Percentiles rank a stretch among this genome's conserved stretches.
phyloP scores from a whole-genome alignment of 768 basidiomycete genomes.

The Lactarius trivialis region DNA sequence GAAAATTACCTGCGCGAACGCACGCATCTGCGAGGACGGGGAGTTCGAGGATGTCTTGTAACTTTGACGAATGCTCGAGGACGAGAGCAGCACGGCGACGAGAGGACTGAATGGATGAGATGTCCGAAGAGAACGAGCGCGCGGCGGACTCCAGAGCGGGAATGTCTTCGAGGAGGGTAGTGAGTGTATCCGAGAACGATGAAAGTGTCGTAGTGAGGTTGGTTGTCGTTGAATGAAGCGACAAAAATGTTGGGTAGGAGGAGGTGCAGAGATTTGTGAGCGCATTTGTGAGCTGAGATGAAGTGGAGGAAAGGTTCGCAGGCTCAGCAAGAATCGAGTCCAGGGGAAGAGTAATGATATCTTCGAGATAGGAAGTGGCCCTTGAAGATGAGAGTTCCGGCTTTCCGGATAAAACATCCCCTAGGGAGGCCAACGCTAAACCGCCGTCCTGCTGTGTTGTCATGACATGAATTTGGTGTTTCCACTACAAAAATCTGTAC shows the following conservation, averaged over 20 bases:
- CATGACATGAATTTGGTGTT: constrained; percentile 1
- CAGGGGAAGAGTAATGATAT: constrained; percentile 61
- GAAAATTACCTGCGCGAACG: constrained; percentile 86
- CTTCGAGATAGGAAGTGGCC: constrained; percentile 48
- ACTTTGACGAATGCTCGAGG: constrained; percentile 91
- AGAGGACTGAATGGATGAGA: constrained; percentile 67
- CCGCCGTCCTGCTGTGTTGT: not conserved
- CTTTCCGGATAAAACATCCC: constrained; percentile 9
- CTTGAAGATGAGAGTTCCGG: constrained; percentile 25
- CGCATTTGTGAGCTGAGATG: constrained; percentile 82
- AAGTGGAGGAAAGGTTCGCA: constrained; percentile 68
- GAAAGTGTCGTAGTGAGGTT: constrained; percentile 66
- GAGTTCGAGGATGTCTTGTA: constrained; percentile 85
- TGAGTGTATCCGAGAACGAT: constrained; percentile 69
- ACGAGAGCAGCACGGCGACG: constrained; percentile 74
- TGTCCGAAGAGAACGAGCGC: constrained; percentile 61
- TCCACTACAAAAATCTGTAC: not conserved
- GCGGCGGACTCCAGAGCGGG: constrained; percentile 74
- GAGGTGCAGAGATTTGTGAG: constrained; percentile 85
- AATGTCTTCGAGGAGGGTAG: constrained; percentile 59
- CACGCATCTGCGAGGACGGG: constrained; percentile 90
- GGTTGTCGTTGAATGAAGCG: constrained; percentile 75
- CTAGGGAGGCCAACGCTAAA: not conserved
- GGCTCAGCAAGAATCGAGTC: constrained; percentile 69
- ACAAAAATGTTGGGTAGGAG: constrained; percentile 87